phyloP scores from a whole-genome alignment of 1,139 yeast species.

The Trichomonascaceae sp. region DNA sequence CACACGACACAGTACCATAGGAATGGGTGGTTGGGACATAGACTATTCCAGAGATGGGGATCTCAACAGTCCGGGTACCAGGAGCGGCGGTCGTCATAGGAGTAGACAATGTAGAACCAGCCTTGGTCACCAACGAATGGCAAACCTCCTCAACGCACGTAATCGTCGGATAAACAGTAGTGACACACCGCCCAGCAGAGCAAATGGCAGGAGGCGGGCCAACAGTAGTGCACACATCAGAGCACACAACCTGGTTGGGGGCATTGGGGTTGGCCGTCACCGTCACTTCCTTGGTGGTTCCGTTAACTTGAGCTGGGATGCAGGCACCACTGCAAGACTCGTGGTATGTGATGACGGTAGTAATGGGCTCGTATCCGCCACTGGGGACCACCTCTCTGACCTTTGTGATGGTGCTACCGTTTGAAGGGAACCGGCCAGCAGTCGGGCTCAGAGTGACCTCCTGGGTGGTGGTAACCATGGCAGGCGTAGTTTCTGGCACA shows the following conservation, averaged over 20 bases:
- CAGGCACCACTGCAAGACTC: not conserved
- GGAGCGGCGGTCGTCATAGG: not conserved
- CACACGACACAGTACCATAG: not conserved
- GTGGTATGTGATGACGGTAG: not conserved
- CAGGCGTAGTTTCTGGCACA: constrained; percentile 6
- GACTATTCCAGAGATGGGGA: constrained; percentile 2
- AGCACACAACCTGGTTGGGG: not conserved
- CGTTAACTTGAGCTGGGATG: not conserved
- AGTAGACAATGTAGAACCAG: not conserved
- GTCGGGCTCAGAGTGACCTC: constrained; percentile 1
- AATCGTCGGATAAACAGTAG: constrained; percentile 2
- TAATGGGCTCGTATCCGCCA: not conserved
- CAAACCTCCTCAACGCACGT: constrained; percentile 2
- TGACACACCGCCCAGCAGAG: constrained; percentile 2
- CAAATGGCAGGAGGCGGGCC: constrained; percentile 5
- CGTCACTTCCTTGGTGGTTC: not conserved
- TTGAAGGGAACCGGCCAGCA: too few relatives aligned
- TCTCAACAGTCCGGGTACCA: not conserved
- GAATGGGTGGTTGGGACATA: not conserved
- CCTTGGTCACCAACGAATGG: not conserved
- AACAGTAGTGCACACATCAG: constrained; percentile 1
- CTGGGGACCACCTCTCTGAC: not conserved
- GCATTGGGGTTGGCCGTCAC: not conserved
- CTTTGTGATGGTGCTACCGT: not conserved
- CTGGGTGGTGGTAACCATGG: constrained; percentile 3